Evolutionary conservation across 2,329 filamentous ascomycete species (phyloP), one percentile per base, ranked within the genome.

Genomic region (Aspergillus viridinutans): DNA sequence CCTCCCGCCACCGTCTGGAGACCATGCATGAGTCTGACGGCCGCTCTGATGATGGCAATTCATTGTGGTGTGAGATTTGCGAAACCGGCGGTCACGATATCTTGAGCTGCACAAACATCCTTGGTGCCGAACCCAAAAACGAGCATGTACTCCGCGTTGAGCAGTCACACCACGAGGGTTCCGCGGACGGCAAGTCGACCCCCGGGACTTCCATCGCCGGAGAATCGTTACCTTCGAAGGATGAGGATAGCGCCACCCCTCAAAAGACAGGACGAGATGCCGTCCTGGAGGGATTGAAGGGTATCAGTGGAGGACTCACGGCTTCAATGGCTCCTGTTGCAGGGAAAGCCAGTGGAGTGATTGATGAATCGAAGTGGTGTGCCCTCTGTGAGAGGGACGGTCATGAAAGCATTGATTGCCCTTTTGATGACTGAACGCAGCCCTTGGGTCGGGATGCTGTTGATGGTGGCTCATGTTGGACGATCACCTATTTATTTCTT

Each of bases 371-470:
- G 60, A 97, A 96, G 77, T 99, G 94, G 94, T 99, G 94, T 75
- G 94, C 94, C 17, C 81, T 97, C 48, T 99, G 94, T 72, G 94
- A 99, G 79, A 86, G 90, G 60, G 94, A 99, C 69, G 94, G 94
- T 14, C 94, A 99, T 72, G 90, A 97, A 74, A 97, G 93, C 69
- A 92, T 96, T 59, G 91, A 95, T 74, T 96, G 92, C 75, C 92
- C 92, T 12, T 89, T 96, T 74, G 92, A 96, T 76, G 91, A 95
- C 73, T 77, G 64, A 72, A 60, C 49, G 23, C 10, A n/a, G 45
- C 12, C 35, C 26, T n/a, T 20, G 14, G 12, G 38, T 29, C 42
- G 21, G 20, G 28, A 25, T 48, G 38, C 56, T 54, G 48, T 47
- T 43, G 49, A 55, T 56, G 53, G 52, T 53, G 56, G 55, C 26